Base-by-base conservation (phyloP, 1,139 yeast species). In the Kazachstania sp. region DNA sequence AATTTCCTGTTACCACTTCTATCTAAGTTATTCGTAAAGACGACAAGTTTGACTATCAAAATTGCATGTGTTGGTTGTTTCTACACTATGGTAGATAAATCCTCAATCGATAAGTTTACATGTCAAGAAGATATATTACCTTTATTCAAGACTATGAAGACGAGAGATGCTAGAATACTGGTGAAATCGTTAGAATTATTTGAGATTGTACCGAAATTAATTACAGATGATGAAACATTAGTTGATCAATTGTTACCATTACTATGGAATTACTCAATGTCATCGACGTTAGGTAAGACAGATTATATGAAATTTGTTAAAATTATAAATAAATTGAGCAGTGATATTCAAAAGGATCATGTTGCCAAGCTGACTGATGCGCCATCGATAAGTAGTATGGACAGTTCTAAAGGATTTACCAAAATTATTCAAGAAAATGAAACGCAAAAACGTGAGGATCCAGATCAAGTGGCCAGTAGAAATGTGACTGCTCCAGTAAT, bases 111-210 rank as follows among this genome's bases (percentile, higher is more conserved):
- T 59, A 81, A 79, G 55, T 74, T 78, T 45, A 78, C 86, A 4
- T 78, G 88, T 28, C 74, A 74, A 37, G 97, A 90, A 45, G 87
- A 84, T 52, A 69, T 92, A 39, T 67, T 90, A 31, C 96, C 96
- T 0, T 68, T 90, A 19, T 70, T 90, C 50, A 77, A 78, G 55
- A 77, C 79, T 19, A 77, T 86, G 74, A 86, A 86, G 63, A 83
- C 94, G 26, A 72, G 94, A 51, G 94, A 86, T 55, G 75, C 85
- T 34, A 71, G 81, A 49, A 81, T 86, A 30, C 75, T 86, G 37
- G 66, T 71, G 55, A 73, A 76, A 28, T 74, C 83, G 1, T 65
- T 84, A 44, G 64, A 64, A 4, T 77, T 85, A 18, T 83, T 81
- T 59, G 67, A 67, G 26, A 66, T 70, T 19, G 60, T 79, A 16